Evolutionary conservation across 306 rosid species (phyloP), one percentile per base, ranked within the genome.

Genomic region (Cicer cuneatum): DNA sequence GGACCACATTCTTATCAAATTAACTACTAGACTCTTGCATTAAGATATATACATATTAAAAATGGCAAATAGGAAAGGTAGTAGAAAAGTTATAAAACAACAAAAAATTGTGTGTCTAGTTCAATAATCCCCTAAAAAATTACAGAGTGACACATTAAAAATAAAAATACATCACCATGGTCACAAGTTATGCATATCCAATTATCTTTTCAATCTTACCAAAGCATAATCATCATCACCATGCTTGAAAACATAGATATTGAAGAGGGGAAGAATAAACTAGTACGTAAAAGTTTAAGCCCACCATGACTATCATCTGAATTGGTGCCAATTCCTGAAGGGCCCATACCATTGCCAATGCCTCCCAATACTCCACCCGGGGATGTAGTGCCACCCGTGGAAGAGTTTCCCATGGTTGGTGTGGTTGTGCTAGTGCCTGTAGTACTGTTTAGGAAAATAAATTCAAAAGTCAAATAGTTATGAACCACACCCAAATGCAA

Each of bases 331-430:
- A 82, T 57, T 61, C 86, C 92, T 0, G 92, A 75, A 48, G 96
- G 96, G 59, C 86, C 86, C 49, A 84, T 67, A 8, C 93, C 89
- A 0, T 40, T 73, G 21, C 91, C 88, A 35, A 83, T 87, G 18
- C 93, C 93, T 62, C 96, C 96, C 2, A 86, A 57, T 8, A 83
- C 90, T 35, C 92, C 92, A 0, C 79, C 53, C 1, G 75, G 56
- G 5, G 33, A 29, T n/a, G n/a, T n/a, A n/a, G n/a, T n/a, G n/a
- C n/a, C n/a, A n/a, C 79, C 53, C 1, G 75, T 63, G 5, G 33
- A 29, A 29, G 33, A 5, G 33, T 29, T 29, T 29, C 80, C 38
- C 0, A 80, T 57, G 13, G 76, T 9, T 5, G 80, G 47, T 11
- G 77, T 53, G 19, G 62, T 63, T 42, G 85, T 52, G 5, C 56